Evolutionary conservation across 306 rosid species (phyloP).

Genomic region (Cucumis cinereus): DNA sequence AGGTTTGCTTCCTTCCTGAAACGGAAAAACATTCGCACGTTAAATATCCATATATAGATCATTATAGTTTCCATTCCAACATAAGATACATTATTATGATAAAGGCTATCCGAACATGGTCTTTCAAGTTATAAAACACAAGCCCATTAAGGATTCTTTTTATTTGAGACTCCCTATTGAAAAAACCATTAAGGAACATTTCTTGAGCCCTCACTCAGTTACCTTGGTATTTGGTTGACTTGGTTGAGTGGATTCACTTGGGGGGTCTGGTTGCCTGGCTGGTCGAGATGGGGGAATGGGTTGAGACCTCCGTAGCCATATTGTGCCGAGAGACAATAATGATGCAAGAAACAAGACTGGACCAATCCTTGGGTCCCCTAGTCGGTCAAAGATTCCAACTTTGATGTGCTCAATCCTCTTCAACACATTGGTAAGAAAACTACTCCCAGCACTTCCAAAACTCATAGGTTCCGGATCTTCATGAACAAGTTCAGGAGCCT

Average conservation of each 20-base stretch:
- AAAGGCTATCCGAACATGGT: neutral
- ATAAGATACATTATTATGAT: neutral
- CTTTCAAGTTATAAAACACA: neutral
- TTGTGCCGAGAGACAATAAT: constrained; percentile 53
- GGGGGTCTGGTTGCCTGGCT: neutral
- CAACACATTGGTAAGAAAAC: constrained; percentile 26
- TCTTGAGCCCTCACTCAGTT: constrained; percentile 11
- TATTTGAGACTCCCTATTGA: neutral
- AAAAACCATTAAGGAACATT: neutral
- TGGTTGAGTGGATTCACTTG: constrained; percentile 17
- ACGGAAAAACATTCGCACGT: neutral
- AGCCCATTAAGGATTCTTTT: neutral
- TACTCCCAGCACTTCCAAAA: constrained; percentile 36
- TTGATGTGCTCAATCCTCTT: constrained; percentile 22
- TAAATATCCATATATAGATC: neutral
- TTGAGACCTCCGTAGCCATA: constrained; percentile 69
- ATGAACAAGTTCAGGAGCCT: constrained; percentile 60
- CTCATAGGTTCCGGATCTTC: constrained; percentile 55
- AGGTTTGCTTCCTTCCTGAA: constrained; percentile 30
- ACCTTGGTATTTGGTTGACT: constrained; percentile 39
- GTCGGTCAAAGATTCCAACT: constrained; percentile 28
- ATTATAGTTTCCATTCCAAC: neutral
- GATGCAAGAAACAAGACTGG: constrained; percentile 73
- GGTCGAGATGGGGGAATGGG: constrained; percentile 18
- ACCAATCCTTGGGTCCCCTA: constrained; percentile 79